Conservation (phyloP, 2,329 filamentous ascomycete species). For the Claviceps sp. region DNA sequence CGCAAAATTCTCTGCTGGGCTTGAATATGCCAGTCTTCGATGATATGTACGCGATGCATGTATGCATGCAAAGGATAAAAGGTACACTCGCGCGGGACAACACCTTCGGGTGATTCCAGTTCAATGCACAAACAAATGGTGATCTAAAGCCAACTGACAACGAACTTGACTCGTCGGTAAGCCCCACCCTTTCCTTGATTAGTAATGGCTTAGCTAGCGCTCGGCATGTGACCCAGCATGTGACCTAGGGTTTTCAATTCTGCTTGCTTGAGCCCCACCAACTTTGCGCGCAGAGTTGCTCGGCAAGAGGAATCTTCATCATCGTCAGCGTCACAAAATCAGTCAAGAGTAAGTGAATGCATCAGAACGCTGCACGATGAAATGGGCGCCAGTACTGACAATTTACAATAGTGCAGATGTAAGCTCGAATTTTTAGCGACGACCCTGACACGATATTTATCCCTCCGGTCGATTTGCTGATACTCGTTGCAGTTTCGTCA, state of each 20-base stretch:
- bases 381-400: constrained; percentile 30
- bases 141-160: too few relatives aligned
- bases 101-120: too few relatives aligned
- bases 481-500: constrained; percentile 69
- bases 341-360: constrained; percentile 43
- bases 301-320: constrained; percentile 21
- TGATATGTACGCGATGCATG: too few relatives aligned
- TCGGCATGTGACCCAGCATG: constrained; percentile 16
- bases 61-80: too few relatives aligned
- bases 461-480: constrained; percentile 14
- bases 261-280: constrained; percentile 27
- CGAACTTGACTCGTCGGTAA: too few relatives aligned
- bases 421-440: constrained; percentile 30
- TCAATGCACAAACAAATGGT: too few relatives aligned
- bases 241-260: constrained; percentile 25
- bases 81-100: too few relatives aligned
- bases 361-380: background rate
- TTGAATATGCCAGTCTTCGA: background rate
- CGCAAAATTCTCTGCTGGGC: background rate
- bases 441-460: background rate
- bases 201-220: too few relatives aligned
- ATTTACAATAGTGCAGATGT: constrained; percentile 69
- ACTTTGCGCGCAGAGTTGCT: constrained; percentile 27
- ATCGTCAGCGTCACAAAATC: constrained; percentile 35
- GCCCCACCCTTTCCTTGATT: too few relatives aligned